Conservation (phyloP, 2,329 filamentous ascomycete species). For the Colletotrichum scovillei region DNA sequence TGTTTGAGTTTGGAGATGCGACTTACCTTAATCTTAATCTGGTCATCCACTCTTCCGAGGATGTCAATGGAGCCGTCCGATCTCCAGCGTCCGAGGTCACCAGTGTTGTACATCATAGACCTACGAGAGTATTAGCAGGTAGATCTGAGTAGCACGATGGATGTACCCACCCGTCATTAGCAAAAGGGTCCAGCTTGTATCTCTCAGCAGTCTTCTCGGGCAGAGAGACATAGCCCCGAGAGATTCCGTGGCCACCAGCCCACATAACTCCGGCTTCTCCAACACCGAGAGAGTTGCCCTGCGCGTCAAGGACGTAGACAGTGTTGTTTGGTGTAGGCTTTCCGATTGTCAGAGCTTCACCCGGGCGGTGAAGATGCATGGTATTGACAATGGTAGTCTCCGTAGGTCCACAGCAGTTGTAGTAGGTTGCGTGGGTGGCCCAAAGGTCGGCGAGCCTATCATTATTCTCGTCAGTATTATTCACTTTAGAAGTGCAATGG, state of each 20-base stretch:
- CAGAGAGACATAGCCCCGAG: constrained; percentile 66
- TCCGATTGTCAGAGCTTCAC: constrained; percentile 63
- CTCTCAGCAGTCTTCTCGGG: constrained; percentile 61
- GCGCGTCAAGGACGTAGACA: constrained; percentile 63
- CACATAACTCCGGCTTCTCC: constrained; percentile 65
- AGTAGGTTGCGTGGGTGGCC: constrained; percentile 61
- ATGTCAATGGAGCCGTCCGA: constrained; percentile 64
- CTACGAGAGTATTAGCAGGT: constrained; percentile 39
- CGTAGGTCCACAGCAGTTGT: constrained; percentile 70
- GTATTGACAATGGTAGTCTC: constrained; percentile 71
- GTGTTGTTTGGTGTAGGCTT: constrained; percentile 66
- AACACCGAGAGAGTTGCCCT: constrained; percentile 52
- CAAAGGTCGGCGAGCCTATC: constrained; percentile 62
- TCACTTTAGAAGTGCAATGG: neutral
- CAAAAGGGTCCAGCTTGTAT: constrained; percentile 63
- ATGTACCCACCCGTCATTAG: constrained; percentile 58
- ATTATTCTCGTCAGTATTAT: neutral
- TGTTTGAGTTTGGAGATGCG: neutral
- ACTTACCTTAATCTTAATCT: constrained; percentile 62
- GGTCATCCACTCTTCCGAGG: constrained; percentile 68
- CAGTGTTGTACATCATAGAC: constrained; percentile 68
- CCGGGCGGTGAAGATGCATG: constrained; percentile 41
- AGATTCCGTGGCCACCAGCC: constrained; percentile 66
- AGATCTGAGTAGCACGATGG: rapidly evolving
- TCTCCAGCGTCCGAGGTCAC: constrained; percentile 68